These are phyloP conservation scores for Podosphaera leucotricha DNA, from an alignment of 2,329 filamentous ascomycete species.

Conservation along the genomic window DNA sequence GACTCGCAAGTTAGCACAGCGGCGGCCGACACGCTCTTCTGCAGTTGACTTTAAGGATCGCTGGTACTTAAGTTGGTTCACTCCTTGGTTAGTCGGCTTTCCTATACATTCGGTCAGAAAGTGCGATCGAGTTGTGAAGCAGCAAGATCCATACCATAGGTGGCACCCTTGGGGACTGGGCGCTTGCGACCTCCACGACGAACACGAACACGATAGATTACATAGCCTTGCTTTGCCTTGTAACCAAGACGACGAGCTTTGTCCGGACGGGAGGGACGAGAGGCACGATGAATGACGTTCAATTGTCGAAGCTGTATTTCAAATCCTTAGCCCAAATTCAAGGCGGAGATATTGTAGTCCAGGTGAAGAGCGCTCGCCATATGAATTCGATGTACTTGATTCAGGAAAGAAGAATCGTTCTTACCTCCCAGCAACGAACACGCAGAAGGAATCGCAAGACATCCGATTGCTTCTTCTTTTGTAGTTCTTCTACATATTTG, in stretches of 20 bases:
- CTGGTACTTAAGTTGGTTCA: slow-evolving; percentile 99
- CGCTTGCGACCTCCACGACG: slow-evolving; percentile 97
- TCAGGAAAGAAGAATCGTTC: slow-evolving; percentile 19
- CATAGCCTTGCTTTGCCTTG: slow-evolving; percentile 99
- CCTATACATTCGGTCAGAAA: slow-evolving; percentile 28
- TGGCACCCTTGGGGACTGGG: slow-evolving; percentile 91
- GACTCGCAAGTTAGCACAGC: slow-evolving; percentile 96
- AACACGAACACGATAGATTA: slow-evolving; percentile 98
- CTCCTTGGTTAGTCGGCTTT: slow-evolving; percentile 99
- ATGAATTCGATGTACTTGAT: slow-evolving; percentile 13
- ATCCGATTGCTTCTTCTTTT: slow-evolving; percentile 99
- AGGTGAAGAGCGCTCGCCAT: slow-evolving; percentile 11
- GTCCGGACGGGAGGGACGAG: slow-evolving; percentile 92
- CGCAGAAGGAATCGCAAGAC: slow-evolving; percentile 99
- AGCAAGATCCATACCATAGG: slow-evolving; percentile 50
- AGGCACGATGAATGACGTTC: slow-evolving; percentile 98
- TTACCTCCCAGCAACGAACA: slow-evolving; percentile 99
- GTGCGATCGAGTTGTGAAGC: not conserved
- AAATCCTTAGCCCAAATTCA: slow-evolving; percentile 99
- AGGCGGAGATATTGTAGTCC: slow-evolving; percentile 16
- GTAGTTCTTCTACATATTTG: slow-evolving; percentile 99
- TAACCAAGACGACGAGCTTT: slow-evolving; percentile 99
- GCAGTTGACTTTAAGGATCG: slow-evolving; percentile 92
- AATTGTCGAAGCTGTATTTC: slow-evolving; percentile 99
- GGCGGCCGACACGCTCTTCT: slow-evolving; percentile 98